Evolutionary conservation across 352 stramenopile species (phyloP), one percentile per base, ranked within the genome.

Genomic region (Saprolegnia diclina): DNA sequence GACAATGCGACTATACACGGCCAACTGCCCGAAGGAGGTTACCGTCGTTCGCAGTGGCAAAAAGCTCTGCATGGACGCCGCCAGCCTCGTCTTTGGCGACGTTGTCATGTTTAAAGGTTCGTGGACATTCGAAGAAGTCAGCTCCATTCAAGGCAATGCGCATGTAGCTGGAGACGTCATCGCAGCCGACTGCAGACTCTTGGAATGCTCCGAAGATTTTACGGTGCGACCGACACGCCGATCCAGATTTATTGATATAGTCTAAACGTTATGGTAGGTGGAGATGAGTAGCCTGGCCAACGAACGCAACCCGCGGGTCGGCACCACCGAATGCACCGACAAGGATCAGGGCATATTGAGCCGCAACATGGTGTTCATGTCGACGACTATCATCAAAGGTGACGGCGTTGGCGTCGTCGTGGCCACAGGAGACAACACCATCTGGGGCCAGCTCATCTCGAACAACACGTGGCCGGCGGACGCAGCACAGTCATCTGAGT

Each of bases 1-100:
- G 18, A 92, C 84, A 53, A 98, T 98, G 90, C 91, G 96, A 75
- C 76, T 83, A 46, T 98, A 96, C 73, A 78, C 88, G 44, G 62
- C 74, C 21, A 82, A 86, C 56, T 78, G 97, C 35, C 91, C 95
- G 5, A 85, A 94, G 19, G 91, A 97, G 74, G 84, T 90, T 19
- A 89, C 91, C n/a, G 90, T 98, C 18, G 72, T 90, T 44, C 81
- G 93, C 62, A 79, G 81, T 69, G 82, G 76, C 19, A 82, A 82
- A 66, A 87, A 83, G 74, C 80, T 97, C 50, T 84, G 91, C 56
- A 97, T 98, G 79, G 92, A 98, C 74, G 85, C 89, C 9, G 77
- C 82, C 44, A 94, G 83, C 65, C 80, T 98, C 32, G 92, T 98
- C 14, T 77, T 83, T 29, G 93, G 93, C 21, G 95, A 98, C 65